Base-by-base conservation (phyloP, 345 rosid genomes). In the Hibiscus tridactylites region DNA sequence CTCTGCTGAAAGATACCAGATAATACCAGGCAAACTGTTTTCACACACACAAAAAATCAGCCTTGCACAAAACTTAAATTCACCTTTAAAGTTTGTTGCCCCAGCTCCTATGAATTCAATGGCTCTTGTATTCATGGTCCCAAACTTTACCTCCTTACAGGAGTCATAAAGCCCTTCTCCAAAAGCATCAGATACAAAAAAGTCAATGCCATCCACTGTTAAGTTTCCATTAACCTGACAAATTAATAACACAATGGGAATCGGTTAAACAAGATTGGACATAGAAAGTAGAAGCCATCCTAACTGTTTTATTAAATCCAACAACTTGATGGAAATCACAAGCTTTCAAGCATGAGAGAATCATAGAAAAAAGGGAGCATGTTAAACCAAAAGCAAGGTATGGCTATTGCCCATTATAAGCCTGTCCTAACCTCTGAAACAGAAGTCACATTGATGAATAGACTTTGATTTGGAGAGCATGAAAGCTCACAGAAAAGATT, bases 111-210 rank as follows among this genome's bases (percentile, higher is more conserved):
- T 80, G 71, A 95, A 90, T 71, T 89, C 84, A 50, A 95, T 77
- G 56, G 99, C 99, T 71, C 97, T 87, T 56, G 93, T 89, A 77
- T 95, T 95, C 99, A 95, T 88, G 59, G 97, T 90, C 73, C 97
- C 97, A 85, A 95, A 95, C 85, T 95, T 92, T 33, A 95, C 97
- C 71, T 95, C 99, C 83, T 88, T 92, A 82, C 99, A 95, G 50
- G 99, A 90, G 61, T 87, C 84, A 79, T 79, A 95, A 52, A 95
- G 83, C 80, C 83, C 88, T 89, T 94, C 90, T 76, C 97, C 98
- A 83, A 94, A 94, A 50, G 85, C 74, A 80, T 87, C 85, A 24
- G 86, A 79, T 70, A 87, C 77, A 76, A 77, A 87, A 81, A 83
- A 92, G 80, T 90, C 91, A 50, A 94, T 91, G 70, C 87, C 92